Evolutionary conservation across 306 rosid genomes (phyloP).

Genomic region (Lathyrus oleraceus): DNA sequence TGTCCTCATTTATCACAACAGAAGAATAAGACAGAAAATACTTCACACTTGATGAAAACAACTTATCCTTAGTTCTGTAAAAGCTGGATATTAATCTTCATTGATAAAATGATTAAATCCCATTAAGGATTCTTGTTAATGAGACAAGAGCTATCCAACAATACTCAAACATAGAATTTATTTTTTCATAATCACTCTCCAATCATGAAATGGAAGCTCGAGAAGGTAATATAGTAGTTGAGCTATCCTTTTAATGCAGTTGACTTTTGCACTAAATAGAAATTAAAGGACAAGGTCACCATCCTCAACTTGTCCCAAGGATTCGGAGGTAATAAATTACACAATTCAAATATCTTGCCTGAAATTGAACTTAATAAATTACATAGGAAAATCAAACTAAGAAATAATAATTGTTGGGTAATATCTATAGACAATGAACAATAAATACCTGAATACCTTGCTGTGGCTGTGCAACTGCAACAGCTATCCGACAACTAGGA

Average conservation of each 20-base stretch:
- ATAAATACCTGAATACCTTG: slow-evolving; percentile 92
- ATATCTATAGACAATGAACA: slow-evolving; percentile 30
- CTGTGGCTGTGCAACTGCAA: slow-evolving; percentile 94
- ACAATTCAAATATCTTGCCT: not conserved
- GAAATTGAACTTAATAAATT: slow-evolving; percentile 3
- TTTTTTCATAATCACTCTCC: slow-evolving; percentile 6
- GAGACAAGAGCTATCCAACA: slow-evolving; percentile 18
- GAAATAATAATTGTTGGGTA: not conserved
- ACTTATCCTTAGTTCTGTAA: slow-evolving; percentile 1
- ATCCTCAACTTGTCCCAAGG: slow-evolving; percentile 20
- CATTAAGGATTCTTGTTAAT: slow-evolving; percentile 4
- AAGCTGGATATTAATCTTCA: not conserved
- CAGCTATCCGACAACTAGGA: slow-evolving; percentile 84
- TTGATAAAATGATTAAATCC: slow-evolving; percentile 10
- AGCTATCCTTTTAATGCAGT: not conserved
- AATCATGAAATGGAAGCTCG: slow-evolving; percentile 26
- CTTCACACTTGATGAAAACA: not conserved
- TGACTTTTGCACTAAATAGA: slow-evolving; percentile 13
- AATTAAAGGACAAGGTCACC: slow-evolving; percentile 11
- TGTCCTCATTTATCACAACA: slow-evolving; percentile 29
- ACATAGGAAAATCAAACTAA: slow-evolving; percentile 2
- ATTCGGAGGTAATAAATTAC: not conserved
- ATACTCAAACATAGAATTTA: not conserved
- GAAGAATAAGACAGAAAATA: not conserved
- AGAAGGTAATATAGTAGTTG: slow-evolving; percentile 5